Base-by-base conservation (phyloP, 441 rosid genomes). In the Isatis lusitanica region DNA sequence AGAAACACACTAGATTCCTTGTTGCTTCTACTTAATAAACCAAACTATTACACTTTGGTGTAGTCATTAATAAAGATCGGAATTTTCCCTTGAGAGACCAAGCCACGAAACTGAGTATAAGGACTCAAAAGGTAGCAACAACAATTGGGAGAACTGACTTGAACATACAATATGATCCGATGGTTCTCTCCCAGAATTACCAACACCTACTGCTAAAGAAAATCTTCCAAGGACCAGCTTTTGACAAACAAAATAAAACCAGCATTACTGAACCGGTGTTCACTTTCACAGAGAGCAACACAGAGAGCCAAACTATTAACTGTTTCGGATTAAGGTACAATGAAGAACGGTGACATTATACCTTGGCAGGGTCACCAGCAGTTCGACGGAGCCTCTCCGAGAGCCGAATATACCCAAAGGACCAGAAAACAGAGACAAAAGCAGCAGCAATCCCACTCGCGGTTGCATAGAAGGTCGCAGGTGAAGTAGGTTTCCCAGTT, bases 351-450 rank as follows among this genome's bases (percentile, higher is more conserved):
- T 36, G 28, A 57, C n/a, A 50, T 12, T 17, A 52, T 86, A 96
- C 99, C 97, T 96, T 96, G 15, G 97, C 84, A 70, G 99, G 99
- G 13, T 93, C 93, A 38, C 66, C 81, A 8, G 92, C 85, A 70
- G 94, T 90, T 83, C 79, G 85, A 53, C 82, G 82, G 36, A 96
- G 97, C 79, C 79, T 90, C 76, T 93, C 99, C 0, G 99, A 87
- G 35, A 96, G 94, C 17, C 92, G 84, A 64, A 96, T 89, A 71
- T 96, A 91, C 7, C 97, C 97, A 77, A 93, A 96, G 2, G 98
- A 96, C 95, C 96, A 93, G 73, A 96, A 96, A 56, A 93, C 87
- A 0, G 99, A 96, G 48, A 93, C 81, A 74, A 96, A 91, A 0
- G 91, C 85, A 53, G 99, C 98, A 4, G 85, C 96, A 16, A 93